Base-by-base conservation (phyloP, 805 yeast species). In the Grigorovia humatica region DNA sequence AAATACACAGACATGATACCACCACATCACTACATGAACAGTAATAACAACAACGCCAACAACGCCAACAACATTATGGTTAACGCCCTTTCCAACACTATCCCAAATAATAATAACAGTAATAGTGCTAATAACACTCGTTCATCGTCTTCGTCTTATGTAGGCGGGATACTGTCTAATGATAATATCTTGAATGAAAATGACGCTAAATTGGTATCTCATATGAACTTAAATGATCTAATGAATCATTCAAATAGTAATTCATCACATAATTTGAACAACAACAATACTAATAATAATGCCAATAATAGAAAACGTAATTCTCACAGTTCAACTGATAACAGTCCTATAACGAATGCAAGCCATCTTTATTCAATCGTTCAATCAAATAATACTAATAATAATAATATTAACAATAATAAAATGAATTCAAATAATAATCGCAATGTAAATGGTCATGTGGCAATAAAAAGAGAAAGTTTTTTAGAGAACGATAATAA, bases 161-260 rank as follows among this genome's bases (percentile, higher is more conserved):
- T 27, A 13, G 50, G 46, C 2, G 46, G 50, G 1, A 48, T 44
- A 11, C 23, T 44, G 12, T 43, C 20, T 41, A 51, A 44, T 44
- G 41, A 27, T 44, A 48, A 45, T 15, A 44, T 38, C 15, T 42
- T 48, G 30, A 29, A 18, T 19, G 53, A 51, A 42, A 23, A 30
- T 4, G 46, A 45, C 9, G 41, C 43, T 12, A 47, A 50, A 46
- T 35, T 52, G 32, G 54, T 46, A 8, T 45, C 52, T 17, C 52
- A 51, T 30, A 47, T 50, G 44, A 46, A 49, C 27, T 43, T 52
- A n/a, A 45, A 44, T 23, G 51, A 51, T 3, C 43, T 51, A 40
- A 12, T 23, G 15, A 35, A 27, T 5, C 27, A 46, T 19, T 27
- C 40, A 43, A 23, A 12, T 27, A 42, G 18, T 11, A 20, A 20